These are phyloP conservation scores for Paulownia fortunei DNA, from an alignment of 257 asterid genomes.

Conservation along the genomic window DNA sequence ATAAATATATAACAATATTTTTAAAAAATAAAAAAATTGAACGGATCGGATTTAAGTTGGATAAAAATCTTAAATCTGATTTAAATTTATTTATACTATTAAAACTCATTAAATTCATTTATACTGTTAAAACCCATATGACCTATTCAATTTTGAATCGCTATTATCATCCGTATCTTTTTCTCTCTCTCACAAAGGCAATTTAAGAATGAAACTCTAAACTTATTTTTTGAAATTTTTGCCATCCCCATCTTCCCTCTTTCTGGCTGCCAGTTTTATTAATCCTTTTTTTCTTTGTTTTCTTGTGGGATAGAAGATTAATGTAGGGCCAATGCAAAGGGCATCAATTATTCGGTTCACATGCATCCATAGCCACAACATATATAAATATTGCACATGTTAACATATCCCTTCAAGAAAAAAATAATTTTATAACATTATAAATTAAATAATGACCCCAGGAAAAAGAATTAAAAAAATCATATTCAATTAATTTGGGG, in stretches of 20 bases:
- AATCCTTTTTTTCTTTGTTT: slow-evolving; percentile 5
- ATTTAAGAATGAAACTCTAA: too few species aligned
- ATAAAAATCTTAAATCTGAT: too few species aligned
- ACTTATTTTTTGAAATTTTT: background rate
- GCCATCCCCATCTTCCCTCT: background rate
- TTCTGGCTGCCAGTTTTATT: background rate
- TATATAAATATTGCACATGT: slow-evolving; percentile 23
- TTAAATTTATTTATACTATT: too few species aligned
- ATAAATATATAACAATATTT: too few species aligned
- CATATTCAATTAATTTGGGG: slow-evolving; percentile 23
- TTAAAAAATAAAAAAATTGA: too few species aligned
- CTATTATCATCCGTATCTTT: too few species aligned
- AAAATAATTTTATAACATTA: background rate
- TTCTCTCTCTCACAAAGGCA: background rate
- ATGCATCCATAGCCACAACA: slow-evolving; percentile 48
- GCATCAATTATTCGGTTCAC: slow-evolving; percentile 65
- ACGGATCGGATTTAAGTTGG: too few species aligned
- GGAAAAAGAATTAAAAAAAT: background rate
- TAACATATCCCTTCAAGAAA: slow-evolving; percentile 10
- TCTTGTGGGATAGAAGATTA: slow-evolving; percentile 30
- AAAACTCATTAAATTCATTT: too few species aligned
- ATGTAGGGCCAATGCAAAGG: slow-evolving; percentile 44
- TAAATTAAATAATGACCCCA: slow-evolving; percentile 4
- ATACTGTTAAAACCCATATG: too few species aligned
- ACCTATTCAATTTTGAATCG: too few species aligned